phyloP scores from a whole-genome alignment of 2,329 filamentous ascomycete genomes.

The Davidsoniella neocaledoniae region DNA sequence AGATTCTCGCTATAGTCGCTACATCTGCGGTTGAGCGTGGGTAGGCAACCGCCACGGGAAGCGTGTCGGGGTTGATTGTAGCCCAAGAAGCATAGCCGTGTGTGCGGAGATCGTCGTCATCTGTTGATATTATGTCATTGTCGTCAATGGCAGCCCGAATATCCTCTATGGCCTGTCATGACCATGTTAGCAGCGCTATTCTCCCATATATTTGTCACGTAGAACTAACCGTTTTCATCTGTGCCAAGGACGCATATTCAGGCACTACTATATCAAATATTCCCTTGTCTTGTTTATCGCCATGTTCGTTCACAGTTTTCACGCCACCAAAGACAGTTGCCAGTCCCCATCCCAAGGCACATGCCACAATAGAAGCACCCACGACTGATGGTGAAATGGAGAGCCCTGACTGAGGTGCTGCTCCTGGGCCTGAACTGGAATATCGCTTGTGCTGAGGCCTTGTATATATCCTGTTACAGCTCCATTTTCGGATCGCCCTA shows the following conservation, averaged over 20 bases:
- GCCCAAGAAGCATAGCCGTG: slow-evolving; percentile 57
- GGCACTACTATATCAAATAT: slow-evolving; percentile 11
- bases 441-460: no score
- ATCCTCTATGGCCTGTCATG: slow-evolving; percentile 32
- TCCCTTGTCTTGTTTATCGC: background rate
- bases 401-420: no score
- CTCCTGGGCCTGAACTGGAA: no score
- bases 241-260: slow-evolving; percentile 23
- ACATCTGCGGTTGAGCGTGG: slow-evolving; percentile 45
- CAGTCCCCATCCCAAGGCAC: background rate
- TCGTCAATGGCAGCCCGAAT: slow-evolving; percentile 32
- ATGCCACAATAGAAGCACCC: background rate
- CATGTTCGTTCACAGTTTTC: background rate
- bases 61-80: slow-evolving; percentile 38
- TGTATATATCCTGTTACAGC: no score
- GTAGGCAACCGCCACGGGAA: slow-evolving; percentile 49
- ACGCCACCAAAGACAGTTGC: background rate
- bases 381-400: background rate
- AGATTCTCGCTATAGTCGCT: slow-evolving; percentile 45
- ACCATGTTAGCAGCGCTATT: background rate
- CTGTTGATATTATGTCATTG: slow-evolving; percentile 43
- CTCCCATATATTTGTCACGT: background rate
- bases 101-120: slow-evolving; percentile 41
- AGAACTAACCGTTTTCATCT: slow-evolving; percentile 18
- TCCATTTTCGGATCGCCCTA: no score